A percentile compares a stretch with the other conserved stretches of the same genome.
Conservation (phyloP, 306 rosid genomes). For the Prunus persica region Prunus_persica_NCBIv2 NC_034014.1:19042001-19042500, state of each 20-base stretch:
- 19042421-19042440: conserved; percentile 40
- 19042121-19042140: rapidly evolving
- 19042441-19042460: conserved; percentile 42
- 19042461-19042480: conserved; percentile 76
- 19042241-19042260: no score
- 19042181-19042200: rapidly evolving
- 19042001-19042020: no score
- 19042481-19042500: conserved; percentile 38
- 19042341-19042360: conserved; percentile 19
- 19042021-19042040: rapidly evolving
- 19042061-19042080: no score
- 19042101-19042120: rapidly evolving
- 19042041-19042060: no score
- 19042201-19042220: no score
- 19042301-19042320: conserved; percentile 15
- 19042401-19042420: conserved; percentile 35
- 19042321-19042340: no score
- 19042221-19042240: no score
- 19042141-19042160: no score
- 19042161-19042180: no score
- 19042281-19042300: conserved; percentile 15
- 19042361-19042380: conserved; percentile 8
- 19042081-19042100: rapidly evolving
- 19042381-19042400: conserved; percentile 30
- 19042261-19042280: not conserved